Evolutionary conservation across 306 rosid species (phyloP), one percentile per base, ranked within the genome.

Genomic region (Quillaja saponaria): DNA sequence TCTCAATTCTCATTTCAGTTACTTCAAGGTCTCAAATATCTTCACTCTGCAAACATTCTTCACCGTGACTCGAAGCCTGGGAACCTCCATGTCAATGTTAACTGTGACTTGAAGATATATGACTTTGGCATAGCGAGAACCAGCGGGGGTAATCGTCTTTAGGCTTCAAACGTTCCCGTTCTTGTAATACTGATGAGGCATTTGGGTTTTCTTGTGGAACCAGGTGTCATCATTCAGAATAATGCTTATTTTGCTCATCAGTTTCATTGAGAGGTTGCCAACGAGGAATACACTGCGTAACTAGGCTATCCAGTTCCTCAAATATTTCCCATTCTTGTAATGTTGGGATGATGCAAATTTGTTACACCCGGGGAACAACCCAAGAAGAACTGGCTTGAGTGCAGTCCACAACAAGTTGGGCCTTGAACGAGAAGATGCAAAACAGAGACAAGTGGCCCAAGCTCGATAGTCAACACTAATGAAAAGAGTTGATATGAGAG

Each of bases 1-100:
- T 64, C 58, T 49, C 31, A 48, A 61, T 25, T 4, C 61, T 17
- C 58, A 49, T 71, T 71, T 21, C 16, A 91, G 92, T 67, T 91
- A 61, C 97, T 91, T 62, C 77, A 80, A 38, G 97, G 97, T 49
- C 88, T 91, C 34, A 81, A 91, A 50, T 84, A 91, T 70, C 91
- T 91, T 37, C 96, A 91, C 58, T 91, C 95, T 3, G 91, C 90
- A 19, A 85, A 86, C 56, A 76, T 91, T 53, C 95, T 91, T 71
- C 97, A 91, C 66, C 90, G 97, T 3, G 95, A 88, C 72, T 62
- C 88, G 75, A 91, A 91, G 81, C 97, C 96, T 10, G 91, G 85
- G 37, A 91, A 91, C 75, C 85, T 91, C 70, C 95, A 88, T 13
- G 53, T 91, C 64, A 85, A 88, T 64, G 84, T 86, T 62, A 88